A percentile compares a stretch with the other conserved stretches of the same genome.
Evolutionary conservation across 495 filamentous ascomycete species (phyloP).

Genomic region (Penicillium cataractarum): DNA sequence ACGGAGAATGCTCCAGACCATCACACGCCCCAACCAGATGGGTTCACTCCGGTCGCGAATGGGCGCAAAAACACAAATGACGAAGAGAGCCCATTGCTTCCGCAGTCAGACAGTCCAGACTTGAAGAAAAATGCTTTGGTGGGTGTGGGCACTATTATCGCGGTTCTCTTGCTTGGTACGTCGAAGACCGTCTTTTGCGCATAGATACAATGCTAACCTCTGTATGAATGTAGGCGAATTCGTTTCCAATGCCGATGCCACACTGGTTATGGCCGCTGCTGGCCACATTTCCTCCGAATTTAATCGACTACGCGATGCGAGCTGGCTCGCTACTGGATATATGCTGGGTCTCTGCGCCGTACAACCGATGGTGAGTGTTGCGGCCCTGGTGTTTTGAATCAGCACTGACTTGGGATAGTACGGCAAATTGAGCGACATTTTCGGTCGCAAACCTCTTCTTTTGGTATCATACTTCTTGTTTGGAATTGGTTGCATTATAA

Average conservation of each 20-base stretch:
- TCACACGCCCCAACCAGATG: neutral
- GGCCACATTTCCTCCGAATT: slow-evolving; percentile 69
- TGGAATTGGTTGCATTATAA: slow-evolving; percentile 43
- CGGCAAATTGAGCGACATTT: slow-evolving; percentile 53
- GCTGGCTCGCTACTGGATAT: slow-evolving; percentile 71
- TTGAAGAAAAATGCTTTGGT: slow-evolving; percentile 17
- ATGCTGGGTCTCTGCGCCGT: slow-evolving; percentile 61
- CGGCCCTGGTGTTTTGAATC: neutral
- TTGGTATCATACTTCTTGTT: slow-evolving; percentile 48
- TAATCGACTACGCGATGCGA: slow-evolving; percentile 58
- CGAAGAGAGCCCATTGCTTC: slow-evolving; percentile 32
- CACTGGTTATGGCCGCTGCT: slow-evolving; percentile 65
- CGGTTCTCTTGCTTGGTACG: slow-evolving; percentile 41
- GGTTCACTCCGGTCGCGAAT: neutral
- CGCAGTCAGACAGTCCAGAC: neutral
- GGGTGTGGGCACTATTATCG: slow-evolving; percentile 38
- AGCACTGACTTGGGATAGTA: slow-evolving; percentile 30
- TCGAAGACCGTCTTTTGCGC: neutral
- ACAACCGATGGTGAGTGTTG: slow-evolving; percentile 52
- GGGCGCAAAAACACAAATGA: slow-evolving; percentile 13
- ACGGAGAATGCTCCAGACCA: neutral
- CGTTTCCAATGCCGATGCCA: slow-evolving; percentile 63
- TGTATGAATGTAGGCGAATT: slow-evolving; percentile 56
- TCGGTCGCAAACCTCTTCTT: slow-evolving; percentile 47
- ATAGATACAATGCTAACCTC: neutral